phyloP scores from a whole-genome alignment of 495 filamentous ascomycete species.

The Podospora pseudopauciseta region DNA sequence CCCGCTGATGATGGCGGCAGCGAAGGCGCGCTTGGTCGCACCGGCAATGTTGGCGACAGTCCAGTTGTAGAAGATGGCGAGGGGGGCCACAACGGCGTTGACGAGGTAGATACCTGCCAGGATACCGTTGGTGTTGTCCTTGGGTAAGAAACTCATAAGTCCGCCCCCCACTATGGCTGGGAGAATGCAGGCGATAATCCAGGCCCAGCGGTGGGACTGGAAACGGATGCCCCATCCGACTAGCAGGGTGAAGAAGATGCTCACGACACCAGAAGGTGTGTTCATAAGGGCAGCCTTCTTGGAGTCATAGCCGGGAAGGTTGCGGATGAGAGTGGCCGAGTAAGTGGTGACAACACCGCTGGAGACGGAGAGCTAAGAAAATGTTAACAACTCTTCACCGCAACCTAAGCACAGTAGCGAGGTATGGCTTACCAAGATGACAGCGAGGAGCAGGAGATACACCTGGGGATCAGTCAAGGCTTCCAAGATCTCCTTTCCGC shows the following conservation, averaged over 20 bases:
- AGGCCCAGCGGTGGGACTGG: slow-evolving; percentile 36
- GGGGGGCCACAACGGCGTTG: slow-evolving; percentile 55
- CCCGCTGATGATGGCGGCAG: slow-evolving; percentile 51
- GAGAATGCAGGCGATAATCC: slow-evolving; percentile 33
- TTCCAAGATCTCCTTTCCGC: slow-evolving; percentile 37
- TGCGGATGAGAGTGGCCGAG: slow-evolving; percentile 56
- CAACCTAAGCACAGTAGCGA: no score
- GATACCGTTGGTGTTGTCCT: slow-evolving; percentile 43
- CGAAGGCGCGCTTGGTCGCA: slow-evolving; percentile 39
- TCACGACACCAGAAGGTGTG: slow-evolving; percentile 56
- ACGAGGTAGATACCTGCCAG: slow-evolving; percentile 64
- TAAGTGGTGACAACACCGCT: slow-evolving; percentile 61
- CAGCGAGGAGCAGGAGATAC: slow-evolving; percentile 33
- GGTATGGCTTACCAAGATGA: slow-evolving; percentile 25
- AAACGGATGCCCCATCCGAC: slow-evolving; percentile 43
- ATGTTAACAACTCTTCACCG: neutral
- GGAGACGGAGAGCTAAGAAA: slow-evolving; percentile 44
- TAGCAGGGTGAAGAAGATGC: slow-evolving; percentile 52
- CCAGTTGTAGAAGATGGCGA: slow-evolving; percentile 44
- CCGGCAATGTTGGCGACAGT: slow-evolving; percentile 37
- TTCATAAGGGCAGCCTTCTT: slow-evolving; percentile 56
- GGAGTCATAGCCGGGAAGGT: slow-evolving; percentile 51
- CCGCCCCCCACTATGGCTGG: slow-evolving; percentile 52
- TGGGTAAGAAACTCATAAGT: slow-evolving; percentile 57
- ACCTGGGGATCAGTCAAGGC: slow-evolving; percentile 36